Percentiles rank a stretch among this genome's conserved stretches.
Conservation (phyloP, 2,329 filamentous ascomycete genomes). For the Xylariaceae sp. region DNA sequence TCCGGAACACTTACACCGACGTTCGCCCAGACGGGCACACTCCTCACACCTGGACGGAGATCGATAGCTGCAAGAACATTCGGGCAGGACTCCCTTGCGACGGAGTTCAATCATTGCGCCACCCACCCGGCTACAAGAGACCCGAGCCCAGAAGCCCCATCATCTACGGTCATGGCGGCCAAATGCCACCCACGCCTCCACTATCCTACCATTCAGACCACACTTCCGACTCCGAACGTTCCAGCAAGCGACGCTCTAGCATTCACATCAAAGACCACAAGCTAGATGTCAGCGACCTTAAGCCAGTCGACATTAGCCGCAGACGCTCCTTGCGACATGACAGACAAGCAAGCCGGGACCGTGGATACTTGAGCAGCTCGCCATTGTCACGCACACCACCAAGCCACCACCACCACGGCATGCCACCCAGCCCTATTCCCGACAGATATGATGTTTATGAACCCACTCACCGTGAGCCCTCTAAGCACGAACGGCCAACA, state of each 20-base stretch:
- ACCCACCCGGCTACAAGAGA: constrained; percentile 36
- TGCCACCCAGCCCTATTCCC: constrained; percentile 36
- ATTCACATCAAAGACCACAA: constrained; percentile 37
- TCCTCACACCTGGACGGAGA: constrained; percentile 32
- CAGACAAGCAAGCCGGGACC: constrained; percentile 36
- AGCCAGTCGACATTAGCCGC: constrained; percentile 33
- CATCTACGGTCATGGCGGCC: constrained; percentile 29
- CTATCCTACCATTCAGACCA: constrained; percentile 31
- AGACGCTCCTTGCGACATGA: constrained; percentile 26
- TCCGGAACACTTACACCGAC: constrained; percentile 43
- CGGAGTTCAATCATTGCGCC: constrained; percentile 38
- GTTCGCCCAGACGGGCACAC: constrained; percentile 43
- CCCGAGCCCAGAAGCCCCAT: constrained; percentile 31
- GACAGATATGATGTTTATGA: constrained; percentile 12
- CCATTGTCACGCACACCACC: constrained; percentile 44
- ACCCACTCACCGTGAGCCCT: constrained; percentile 22
- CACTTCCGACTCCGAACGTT: constrained; percentile 30
- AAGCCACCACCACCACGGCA: constrained; percentile 37
- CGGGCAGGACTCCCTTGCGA: constrained; percentile 40
- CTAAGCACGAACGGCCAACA: constrained; percentile 21
- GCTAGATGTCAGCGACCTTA: constrained; percentile 33
- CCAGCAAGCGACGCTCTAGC: constrained; percentile 32
- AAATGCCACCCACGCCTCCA: constrained; percentile 40
- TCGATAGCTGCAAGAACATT: constrained; percentile 36
- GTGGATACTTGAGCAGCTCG: constrained; percentile 42